phyloP scores from a whole-genome alignment of 352 stramenopile genomes.

The Pythium guiyangense region DNA sequence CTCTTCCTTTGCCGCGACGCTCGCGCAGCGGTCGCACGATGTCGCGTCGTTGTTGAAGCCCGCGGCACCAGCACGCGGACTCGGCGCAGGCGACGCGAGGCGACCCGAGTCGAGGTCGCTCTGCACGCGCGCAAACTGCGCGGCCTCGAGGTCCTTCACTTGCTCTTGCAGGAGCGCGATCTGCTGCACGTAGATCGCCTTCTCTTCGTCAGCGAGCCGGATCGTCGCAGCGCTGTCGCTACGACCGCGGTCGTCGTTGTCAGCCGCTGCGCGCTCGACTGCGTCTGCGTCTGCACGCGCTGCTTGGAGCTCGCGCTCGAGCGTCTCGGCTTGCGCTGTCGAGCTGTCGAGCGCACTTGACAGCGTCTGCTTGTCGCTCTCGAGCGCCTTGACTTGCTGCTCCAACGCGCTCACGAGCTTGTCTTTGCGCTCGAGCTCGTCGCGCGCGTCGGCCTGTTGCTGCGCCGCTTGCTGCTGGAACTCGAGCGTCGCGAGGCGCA shows the following conservation, averaged over 20 bases:
- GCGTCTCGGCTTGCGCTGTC: constrained; percentile 7
- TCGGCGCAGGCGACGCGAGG: too few relatives aligned
- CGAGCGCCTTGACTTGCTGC: constrained; percentile 28
- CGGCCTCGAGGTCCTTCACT: constrained; percentile 45
- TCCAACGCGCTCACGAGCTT: constrained; percentile 19
- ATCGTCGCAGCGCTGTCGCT: constrained; percentile 6
- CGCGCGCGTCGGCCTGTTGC: constrained; percentile 26
- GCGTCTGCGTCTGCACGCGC: constrained; percentile 18
- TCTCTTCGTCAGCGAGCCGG: constrained; percentile 41
- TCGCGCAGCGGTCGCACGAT: constrained; percentile 18
- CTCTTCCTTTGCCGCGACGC: constrained; percentile 28
- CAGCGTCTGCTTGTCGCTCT: neutral
- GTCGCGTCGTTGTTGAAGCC: neutral
- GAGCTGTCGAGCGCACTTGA: neutral
- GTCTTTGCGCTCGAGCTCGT: constrained; percentile 30
- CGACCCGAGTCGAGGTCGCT: constrained; percentile 9
- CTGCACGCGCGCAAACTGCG: constrained; percentile 47
- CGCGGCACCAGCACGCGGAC: too few relatives aligned
- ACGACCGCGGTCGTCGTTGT: too few relatives aligned
- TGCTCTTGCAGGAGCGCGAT: constrained; percentile 50
- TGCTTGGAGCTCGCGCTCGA: constrained; percentile 24
- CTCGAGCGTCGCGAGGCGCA: constrained; percentile 26
- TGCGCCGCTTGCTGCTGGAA: constrained; percentile 22
- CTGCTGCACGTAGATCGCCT: constrained; percentile 46
- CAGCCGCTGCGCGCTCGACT: constrained; percentile 18